Evolutionary conservation across 345 rosid species (phyloP).

Genomic region (Physaria fendleri): DNA sequence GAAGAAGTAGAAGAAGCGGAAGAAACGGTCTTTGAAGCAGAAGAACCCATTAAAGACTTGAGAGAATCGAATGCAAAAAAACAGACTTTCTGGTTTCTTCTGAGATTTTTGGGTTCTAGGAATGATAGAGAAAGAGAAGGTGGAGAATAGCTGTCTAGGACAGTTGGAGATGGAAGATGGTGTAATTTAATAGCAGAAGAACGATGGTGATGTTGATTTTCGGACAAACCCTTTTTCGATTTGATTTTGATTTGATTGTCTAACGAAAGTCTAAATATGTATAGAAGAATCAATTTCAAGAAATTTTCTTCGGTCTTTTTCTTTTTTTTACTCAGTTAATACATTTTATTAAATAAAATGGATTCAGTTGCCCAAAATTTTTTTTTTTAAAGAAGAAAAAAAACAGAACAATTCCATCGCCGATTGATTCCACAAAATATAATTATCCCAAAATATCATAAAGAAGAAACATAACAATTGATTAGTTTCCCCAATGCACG

Average conservation of each 20-base stretch:
- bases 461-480: no score
- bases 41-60: constrained; percentile 74
- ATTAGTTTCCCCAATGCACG: no score
- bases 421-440: no score
- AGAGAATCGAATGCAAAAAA: constrained; percentile 9
- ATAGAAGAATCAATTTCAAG: neutral
- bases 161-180: constrained; percentile 37
- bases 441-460: no score
- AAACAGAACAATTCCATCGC: no score
- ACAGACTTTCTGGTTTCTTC: neutral
- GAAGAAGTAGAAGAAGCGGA: constrained; percentile 26
- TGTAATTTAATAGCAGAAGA: constrained; percentile 23
- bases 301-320: neutral
- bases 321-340: no score
- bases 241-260: constrained; percentile 28
- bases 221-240: constrained; percentile 13
- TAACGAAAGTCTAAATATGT: neutral
- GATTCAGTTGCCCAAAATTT: neutral
- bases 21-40: constrained; percentile 46
- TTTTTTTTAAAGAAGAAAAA: no score
- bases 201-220: constrained; percentile 28
- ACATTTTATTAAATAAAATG: neutral
- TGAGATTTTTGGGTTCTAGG: neutral
- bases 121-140: constrained; percentile 27
- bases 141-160: constrained; percentile 50